Percentiles rank a stretch among this genome's conserved stretches.
Evolutionary conservation across 2,329 filamentous ascomycete genomes (phyloP).

Genomic region (Coleophoma crateriformis): DNA sequence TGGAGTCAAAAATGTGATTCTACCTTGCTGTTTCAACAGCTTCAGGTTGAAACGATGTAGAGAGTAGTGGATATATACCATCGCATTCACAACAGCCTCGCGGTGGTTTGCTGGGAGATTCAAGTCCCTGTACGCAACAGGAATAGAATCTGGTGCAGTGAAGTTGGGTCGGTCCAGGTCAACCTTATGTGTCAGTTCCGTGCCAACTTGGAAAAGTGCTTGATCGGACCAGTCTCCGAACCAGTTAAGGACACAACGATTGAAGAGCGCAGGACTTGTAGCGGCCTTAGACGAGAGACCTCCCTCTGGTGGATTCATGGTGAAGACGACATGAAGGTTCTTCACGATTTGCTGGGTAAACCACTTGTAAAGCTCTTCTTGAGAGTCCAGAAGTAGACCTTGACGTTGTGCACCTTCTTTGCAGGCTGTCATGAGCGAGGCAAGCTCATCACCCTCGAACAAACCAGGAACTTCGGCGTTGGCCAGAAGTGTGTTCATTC

Average conservation of each 20-base stretch:
- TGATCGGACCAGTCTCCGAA: slow-evolving; percentile 99
- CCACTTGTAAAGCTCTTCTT: slow-evolving; percentile 99
- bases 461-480: slow-evolving; percentile 99
- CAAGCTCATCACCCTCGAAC: slow-evolving; percentile 98
- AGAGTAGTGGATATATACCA: slow-evolving; percentile 98
- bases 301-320: slow-evolving; percentile 98
- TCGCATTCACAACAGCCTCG: slow-evolving; percentile 90
- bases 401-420: slow-evolving; percentile 97
- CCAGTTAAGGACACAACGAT: slow-evolving; percentile 99
- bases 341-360: slow-evolving; percentile 99
- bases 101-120: slow-evolving; percentile 81
- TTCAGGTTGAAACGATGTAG: slow-evolving; percentile 84
- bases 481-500: slow-evolving; percentile 97
- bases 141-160: slow-evolving; percentile 81
- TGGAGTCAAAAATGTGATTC: slow-evolving; percentile 87
- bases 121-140: slow-evolving; percentile 84
- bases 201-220: slow-evolving; percentile 94
- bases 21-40: slow-evolving; percentile 86
- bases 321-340: slow-evolving; percentile 98
- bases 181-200: slow-evolving; percentile 91
- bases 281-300: slow-evolving; percentile 93
- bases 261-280: slow-evolving; percentile 96
- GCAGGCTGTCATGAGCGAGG: slow-evolving; percentile 97
- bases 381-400: slow-evolving; percentile 89
- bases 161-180: slow-evolving; percentile 89